A percentile compares a stretch with the other conserved stretches of the same genome.
phyloP scores from a whole-genome alignment of 2,329 filamentous ascomycete genomes.

The Cordyceps pruinosa region DNA sequence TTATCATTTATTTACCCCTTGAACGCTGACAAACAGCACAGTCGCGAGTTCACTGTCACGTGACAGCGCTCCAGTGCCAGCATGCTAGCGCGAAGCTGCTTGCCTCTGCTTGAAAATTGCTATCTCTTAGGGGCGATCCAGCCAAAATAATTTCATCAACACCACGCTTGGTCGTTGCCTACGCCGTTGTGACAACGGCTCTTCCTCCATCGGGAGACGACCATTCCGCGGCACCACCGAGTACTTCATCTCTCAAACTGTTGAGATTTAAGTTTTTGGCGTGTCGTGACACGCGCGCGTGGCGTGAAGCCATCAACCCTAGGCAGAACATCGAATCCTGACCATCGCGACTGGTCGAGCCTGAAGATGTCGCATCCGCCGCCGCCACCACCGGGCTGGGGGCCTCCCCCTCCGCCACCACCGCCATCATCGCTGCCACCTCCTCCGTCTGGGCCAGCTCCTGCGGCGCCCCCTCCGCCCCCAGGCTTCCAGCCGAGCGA shows the following conservation, averaged over 20 bases:
- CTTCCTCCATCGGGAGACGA: slow-evolving; percentile 18
- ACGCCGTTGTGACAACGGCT: slow-evolving; percentile 23
- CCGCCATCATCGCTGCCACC: slow-evolving; percentile 50
- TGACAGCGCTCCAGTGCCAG: background rate
- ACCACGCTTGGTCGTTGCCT: slow-evolving; percentile 24
- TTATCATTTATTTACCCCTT: background rate
- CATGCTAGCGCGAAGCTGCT: slow-evolving; percentile 9
- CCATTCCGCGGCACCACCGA: slow-evolving; percentile 11
- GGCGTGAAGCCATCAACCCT: slow-evolving; percentile 28
- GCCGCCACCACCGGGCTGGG: slow-evolving; percentile 53
- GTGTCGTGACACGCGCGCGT: slow-evolving; percentile 28
- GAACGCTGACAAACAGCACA: background rate
- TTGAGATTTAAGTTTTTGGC: slow-evolving; percentile 15
- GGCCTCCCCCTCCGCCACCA: slow-evolving; percentile 51
- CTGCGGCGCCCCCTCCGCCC: slow-evolving; percentile 72
- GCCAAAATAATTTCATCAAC: slow-evolving; percentile 19
- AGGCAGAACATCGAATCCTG: slow-evolving; percentile 11
- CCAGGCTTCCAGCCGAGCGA: slow-evolving; percentile 75
- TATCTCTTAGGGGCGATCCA: slow-evolving; percentile 8
- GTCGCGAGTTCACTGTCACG: background rate
- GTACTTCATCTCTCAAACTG: slow-evolving; percentile 2
- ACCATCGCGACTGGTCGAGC: slow-evolving; percentile 18
- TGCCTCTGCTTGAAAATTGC: slow-evolving; percentile 26
- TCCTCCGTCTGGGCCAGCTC: slow-evolving; percentile 47
- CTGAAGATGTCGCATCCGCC: slow-evolving; percentile 45